Percentiles rank a stretch among this genome's conserved stretches.
Conservation (phyloP, 2,329 filamentous ascomycete species). For the Cyclaneusma minus region DNA sequence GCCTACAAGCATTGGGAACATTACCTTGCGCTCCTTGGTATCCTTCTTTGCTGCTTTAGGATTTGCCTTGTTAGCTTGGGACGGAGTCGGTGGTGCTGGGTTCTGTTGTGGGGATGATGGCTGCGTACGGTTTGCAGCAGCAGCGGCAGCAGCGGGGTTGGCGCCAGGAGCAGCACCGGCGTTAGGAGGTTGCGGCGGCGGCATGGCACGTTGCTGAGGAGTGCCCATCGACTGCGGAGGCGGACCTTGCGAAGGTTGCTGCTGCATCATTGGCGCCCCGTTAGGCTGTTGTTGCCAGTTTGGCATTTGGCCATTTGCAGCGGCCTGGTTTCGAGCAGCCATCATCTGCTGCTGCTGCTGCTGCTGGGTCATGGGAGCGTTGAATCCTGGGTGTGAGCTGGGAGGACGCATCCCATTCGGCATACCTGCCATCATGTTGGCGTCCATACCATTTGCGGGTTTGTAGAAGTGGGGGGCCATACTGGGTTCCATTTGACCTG, state of each 20-base stretch:
- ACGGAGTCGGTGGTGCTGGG: conserved; percentile 61
- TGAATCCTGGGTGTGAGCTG: conserved; percentile 47
- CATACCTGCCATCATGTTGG: conserved; percentile 39
- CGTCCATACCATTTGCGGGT: conserved; percentile 29
- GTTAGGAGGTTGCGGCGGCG: conserved; percentile 46
- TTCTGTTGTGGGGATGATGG: conserved; percentile 48
- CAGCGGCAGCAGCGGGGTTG: conserved; percentile 21
- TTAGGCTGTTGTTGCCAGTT: conserved; percentile 18
- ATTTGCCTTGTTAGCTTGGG: conserved; percentile 54
- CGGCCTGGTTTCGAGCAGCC: conserved; percentile 23
- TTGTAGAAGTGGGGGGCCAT: conserved; percentile 46
- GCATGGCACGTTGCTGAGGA: conserved; percentile 58
- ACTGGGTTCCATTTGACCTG: conserved; percentile 43
- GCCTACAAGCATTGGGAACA: too few relatives aligned
- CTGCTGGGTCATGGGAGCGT: conserved; percentile 33
- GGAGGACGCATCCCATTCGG: conserved; percentile 53
- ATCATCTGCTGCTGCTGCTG: conserved; percentile 27
- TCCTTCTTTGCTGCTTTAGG: conserved; percentile 76
- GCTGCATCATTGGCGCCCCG: conserved; percentile 30
- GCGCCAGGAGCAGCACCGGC: conserved; percentile 22
- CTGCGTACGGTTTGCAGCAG: conserved; percentile 37
- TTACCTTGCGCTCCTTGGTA: conserved; percentile 40
- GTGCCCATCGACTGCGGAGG: conserved; percentile 32
- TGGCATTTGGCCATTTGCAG: conserved; percentile 6
- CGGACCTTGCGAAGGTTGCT: conserved; percentile 24